These are phyloP conservation scores for Petasospora fabianii DNA, from an alignment of 1,139 yeast genomes.

Conservation along the genomic window DNA sequence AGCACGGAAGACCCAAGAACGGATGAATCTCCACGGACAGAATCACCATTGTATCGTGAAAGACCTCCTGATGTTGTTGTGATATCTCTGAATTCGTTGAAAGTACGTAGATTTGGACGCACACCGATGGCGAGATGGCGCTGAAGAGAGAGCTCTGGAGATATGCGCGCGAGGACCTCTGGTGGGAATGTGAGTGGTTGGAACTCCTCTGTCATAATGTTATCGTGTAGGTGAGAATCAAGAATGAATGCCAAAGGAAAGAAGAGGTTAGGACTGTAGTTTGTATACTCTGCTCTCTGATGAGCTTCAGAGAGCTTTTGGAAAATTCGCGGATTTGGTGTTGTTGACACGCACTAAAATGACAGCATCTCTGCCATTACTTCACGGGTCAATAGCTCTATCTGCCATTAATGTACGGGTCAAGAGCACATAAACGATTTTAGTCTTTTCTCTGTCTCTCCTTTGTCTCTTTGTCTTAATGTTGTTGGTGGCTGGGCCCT, in stretches of 20 bases:
- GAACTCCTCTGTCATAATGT: constrained; percentile 7
- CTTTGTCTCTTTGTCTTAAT: no score
- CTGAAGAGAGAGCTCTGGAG: constrained; percentile 80
- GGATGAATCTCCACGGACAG: constrained; percentile 20
- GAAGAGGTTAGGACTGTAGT: background rate
- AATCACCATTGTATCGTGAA: constrained; percentile 33
- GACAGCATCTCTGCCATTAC: no score
- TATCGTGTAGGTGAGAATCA: background rate
- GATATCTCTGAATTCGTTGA: constrained; percentile 68
- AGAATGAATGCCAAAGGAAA: no score
- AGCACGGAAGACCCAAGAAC: constrained; percentile 72
- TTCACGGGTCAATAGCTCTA: no score
- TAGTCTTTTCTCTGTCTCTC: no score
- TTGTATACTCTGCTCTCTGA: background rate
- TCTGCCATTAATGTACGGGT: no score
- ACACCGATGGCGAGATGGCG: constrained; percentile 71
- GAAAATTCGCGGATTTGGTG: background rate
- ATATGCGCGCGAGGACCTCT: constrained; percentile 75
- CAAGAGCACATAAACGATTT: no score
- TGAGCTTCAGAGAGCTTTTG: background rate
- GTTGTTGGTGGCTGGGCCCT: no score
- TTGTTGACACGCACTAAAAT: background rate
- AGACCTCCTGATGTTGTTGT: constrained; percentile 42
- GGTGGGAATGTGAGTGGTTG: constrained; percentile 55
- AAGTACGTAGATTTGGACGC: constrained; percentile 68